Evolutionary conservation across 768 basidiomycete genomes (phyloP).

Genomic region (Psilocybe sp.): DNA sequence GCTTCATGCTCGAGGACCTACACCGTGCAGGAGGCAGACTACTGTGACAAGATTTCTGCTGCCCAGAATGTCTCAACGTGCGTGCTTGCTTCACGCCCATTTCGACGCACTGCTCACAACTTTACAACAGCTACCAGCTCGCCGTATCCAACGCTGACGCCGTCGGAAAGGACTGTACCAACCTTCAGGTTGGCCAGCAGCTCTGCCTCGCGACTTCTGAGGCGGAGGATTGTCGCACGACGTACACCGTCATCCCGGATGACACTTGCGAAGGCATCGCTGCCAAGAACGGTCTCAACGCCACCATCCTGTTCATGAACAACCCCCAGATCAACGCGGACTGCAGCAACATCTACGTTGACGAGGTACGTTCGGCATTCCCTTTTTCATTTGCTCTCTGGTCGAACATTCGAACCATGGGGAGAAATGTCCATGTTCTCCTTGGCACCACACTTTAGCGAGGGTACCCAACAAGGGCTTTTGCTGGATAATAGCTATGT

Average conservation of each 20-base stretch:
- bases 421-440: too few relatives aligned
- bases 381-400: not conserved
- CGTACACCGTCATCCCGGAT: slow-evolving; percentile 42
- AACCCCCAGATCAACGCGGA: slow-evolving; percentile 58
- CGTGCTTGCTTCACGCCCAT: not conserved
- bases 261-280: slow-evolving; percentile 51
- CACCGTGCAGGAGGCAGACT: slow-evolving; percentile 44
- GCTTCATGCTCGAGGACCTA: slow-evolving; percentile 46
- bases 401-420: not conserved
- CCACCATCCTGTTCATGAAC: slow-evolving; percentile 49
- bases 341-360: slow-evolving; percentile 56
- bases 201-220: slow-evolving; percentile 54
- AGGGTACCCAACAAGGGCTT: too few relatives aligned
- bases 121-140: slow-evolving; percentile 50
- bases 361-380: slow-evolving; percentile 43
- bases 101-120: not conserved
- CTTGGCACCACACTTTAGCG: too few relatives aligned
- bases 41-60: slow-evolving; percentile 50
- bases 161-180: slow-evolving; percentile 53
- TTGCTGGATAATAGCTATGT: too few relatives aligned
- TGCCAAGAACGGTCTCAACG: slow-evolving; percentile 35
- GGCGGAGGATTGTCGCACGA: slow-evolving; percentile 52
- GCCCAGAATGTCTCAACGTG: slow-evolving; percentile 43
- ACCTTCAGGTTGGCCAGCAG: slow-evolving; percentile 47
- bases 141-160: slow-evolving; percentile 43